phyloP scores from a whole-genome alignment of 768 basidiomycete genomes.

The Scleroderma bovista region DNA sequence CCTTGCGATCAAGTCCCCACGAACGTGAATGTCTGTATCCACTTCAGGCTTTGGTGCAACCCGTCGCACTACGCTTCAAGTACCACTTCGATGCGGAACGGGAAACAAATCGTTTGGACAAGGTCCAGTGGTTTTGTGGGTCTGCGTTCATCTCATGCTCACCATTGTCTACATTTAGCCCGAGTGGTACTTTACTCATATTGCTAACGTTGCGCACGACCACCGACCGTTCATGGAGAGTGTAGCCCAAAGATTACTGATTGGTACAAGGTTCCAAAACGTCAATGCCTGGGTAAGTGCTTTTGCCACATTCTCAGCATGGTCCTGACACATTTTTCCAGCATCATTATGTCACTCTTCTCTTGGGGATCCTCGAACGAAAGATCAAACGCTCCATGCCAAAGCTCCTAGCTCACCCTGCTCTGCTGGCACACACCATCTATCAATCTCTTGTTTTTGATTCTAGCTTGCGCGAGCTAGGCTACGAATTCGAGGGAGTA shows the following conservation, averaged over 20 bases:
- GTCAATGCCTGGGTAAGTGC: constrained; percentile 72
- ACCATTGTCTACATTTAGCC: constrained; percentile 46
- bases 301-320: background rate
- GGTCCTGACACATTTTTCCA: constrained; percentile 24
- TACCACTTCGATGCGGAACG: constrained; percentile 90
- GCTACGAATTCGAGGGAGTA: constrained; percentile 47
- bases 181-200: constrained; percentile 95
- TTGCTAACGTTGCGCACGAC: constrained; percentile 82
- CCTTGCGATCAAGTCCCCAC: constrained; percentile 30
- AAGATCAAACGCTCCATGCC: constrained; percentile 77
- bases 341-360: constrained; percentile 78
- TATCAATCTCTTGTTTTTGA: constrained; percentile 92
- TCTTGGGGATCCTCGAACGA: constrained; percentile 70
- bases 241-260: constrained; percentile 65
- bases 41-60: constrained; percentile 76
- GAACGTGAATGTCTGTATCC: constrained; percentile 64
- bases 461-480: constrained; percentile 64
- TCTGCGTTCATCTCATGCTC: background rate
- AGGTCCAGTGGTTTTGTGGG: constrained; percentile 44
- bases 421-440: constrained; percentile 90
- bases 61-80: constrained; percentile 82
- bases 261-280: constrained; percentile 52
- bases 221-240: constrained; percentile 76
- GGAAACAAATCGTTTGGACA: constrained; percentile 88
- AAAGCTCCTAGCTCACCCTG: constrained; percentile 65